Conservation (phyloP, 2,329 filamentous ascomycete genomes). For the Stemphylium lycopersici region DNA sequence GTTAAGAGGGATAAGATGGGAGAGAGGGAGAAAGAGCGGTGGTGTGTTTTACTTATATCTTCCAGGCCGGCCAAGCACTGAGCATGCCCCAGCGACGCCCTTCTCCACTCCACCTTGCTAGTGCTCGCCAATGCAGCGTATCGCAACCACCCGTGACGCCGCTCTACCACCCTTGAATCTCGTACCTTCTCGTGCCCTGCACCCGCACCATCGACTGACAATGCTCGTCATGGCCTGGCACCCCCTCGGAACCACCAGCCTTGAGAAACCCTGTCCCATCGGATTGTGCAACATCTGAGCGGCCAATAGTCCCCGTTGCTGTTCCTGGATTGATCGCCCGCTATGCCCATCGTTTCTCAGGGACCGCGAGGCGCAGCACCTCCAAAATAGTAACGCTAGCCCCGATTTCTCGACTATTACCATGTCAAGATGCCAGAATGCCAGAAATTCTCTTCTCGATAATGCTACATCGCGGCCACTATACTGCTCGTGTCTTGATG, state of each 20-base stretch:
- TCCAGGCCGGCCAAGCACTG: slow-evolving; percentile 33
- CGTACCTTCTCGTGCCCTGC: slow-evolving; percentile 22
- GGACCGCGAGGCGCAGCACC: slow-evolving; percentile 40
- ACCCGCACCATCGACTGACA: slow-evolving; percentile 25
- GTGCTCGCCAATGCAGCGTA: slow-evolving; percentile 29
- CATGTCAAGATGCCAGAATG: slow-evolving; percentile 14
- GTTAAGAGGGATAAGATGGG: slow-evolving; percentile 19
- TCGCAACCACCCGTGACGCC: slow-evolving; percentile 35
- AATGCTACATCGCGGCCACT: slow-evolving; percentile 22
- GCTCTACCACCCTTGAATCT: slow-evolving; percentile 30
- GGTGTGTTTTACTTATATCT: slow-evolving; percentile 47
- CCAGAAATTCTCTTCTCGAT: slow-evolving; percentile 16
- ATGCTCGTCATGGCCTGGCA: slow-evolving; percentile 34
- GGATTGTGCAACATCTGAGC: slow-evolving; percentile 17
- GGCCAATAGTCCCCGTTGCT: slow-evolving; percentile 30
- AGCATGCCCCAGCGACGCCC: slow-evolving; percentile 35
- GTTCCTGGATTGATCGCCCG: slow-evolving; percentile 45
- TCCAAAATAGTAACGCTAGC: slow-evolving; percentile 45
- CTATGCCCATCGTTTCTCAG: slow-evolving; percentile 27
- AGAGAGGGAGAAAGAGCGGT: slow-evolving; percentile 44
- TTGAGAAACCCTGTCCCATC: slow-evolving; percentile 14
- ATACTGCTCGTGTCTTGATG: slow-evolving; percentile 21
- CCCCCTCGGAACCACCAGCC: too few relatives aligned
- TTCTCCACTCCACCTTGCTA: slow-evolving; percentile 38
- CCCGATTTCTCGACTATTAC: slow-evolving; percentile 23